Conservation (phyloP, 2,329 filamentous ascomycete genomes). For the Neonectria neomacrospora region DNA sequence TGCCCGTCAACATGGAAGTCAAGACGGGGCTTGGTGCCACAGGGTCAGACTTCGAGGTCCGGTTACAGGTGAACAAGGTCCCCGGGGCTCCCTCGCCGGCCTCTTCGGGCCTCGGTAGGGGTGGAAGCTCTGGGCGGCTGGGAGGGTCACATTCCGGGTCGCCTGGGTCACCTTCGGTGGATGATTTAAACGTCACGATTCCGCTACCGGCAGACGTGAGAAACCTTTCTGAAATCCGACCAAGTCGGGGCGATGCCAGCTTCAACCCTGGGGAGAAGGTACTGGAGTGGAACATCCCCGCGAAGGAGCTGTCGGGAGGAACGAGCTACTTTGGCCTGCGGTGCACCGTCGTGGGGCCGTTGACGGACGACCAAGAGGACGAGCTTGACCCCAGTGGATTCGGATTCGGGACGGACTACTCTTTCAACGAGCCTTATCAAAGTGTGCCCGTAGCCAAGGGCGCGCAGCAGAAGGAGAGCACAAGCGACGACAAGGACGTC, state of each 20-base stretch:
- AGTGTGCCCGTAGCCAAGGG: slow-evolving; percentile 51
- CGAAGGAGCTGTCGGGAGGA: slow-evolving; percentile 77
- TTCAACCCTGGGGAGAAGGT: slow-evolving; percentile 78
- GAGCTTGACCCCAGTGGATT: slow-evolving; percentile 63
- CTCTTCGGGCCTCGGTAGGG: slow-evolving; percentile 53
- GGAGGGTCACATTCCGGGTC: slow-evolving; percentile 62
- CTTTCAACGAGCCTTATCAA: slow-evolving; percentile 69
- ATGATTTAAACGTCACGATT: slow-evolving; percentile 81
- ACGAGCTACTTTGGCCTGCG: slow-evolving; percentile 77
- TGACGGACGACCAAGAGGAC: slow-evolving; percentile 61
- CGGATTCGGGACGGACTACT: slow-evolving; percentile 62
- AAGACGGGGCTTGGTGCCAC: slow-evolving; percentile 79
- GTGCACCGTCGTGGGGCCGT: slow-evolving; percentile 79
- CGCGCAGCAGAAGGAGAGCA: slow-evolving; percentile 46
- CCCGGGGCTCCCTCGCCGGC: slow-evolving; percentile 58
- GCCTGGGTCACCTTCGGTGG: slow-evolving; percentile 70
- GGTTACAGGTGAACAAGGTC: slow-evolving; percentile 75
- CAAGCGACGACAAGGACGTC: slow-evolving; percentile 60
- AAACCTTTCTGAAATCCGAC: slow-evolving; percentile 83
- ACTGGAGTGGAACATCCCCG: slow-evolving; percentile 85
- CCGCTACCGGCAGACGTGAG: slow-evolving; percentile 83
- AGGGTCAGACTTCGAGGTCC: slow-evolving; percentile 90
- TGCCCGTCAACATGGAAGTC: slow-evolving; percentile 85
- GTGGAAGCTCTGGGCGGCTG: slow-evolving; percentile 54
- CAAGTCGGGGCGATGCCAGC: slow-evolving; percentile 83